Conservation (phyloP, 352 stramenopile genomes). For the Phytophthora pseudosyringae region DNA sequence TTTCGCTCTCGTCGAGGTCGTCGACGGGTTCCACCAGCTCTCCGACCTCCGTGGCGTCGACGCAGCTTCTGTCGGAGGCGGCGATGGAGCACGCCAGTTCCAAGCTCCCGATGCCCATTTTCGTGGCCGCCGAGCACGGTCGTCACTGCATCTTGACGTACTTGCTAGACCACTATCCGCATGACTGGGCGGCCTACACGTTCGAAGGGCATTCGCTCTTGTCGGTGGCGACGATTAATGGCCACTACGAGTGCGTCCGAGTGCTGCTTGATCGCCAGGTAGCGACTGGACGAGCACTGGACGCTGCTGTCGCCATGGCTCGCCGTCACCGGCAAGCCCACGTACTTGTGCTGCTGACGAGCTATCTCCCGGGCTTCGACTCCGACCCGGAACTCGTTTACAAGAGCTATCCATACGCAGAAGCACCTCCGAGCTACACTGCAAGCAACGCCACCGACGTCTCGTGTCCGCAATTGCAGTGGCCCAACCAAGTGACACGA, state of each 20-base stretch:
- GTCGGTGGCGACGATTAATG: conserved; percentile 64
- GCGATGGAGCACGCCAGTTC: conserved; percentile 31
- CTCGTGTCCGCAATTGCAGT: conserved; percentile 11
- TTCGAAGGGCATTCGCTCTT: conserved; percentile 74
- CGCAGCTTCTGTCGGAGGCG: conserved; percentile 23
- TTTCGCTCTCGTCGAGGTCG: conserved; percentile 34
- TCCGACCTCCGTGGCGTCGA: conserved; percentile 19
- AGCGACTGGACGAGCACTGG: conserved; percentile 34
- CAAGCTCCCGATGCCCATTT: conserved; percentile 62
- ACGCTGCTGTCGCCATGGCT: conserved; percentile 61
- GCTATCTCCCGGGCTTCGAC: conserved; percentile 59
- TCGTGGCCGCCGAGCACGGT: conserved; percentile 64
- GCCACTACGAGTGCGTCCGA: conserved; percentile 77
- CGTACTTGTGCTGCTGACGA: conserved; percentile 75
- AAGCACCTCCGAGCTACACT: conserved; percentile 5
- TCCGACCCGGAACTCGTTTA: conserved; percentile 34
- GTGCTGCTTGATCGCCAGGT: conserved; percentile 49
- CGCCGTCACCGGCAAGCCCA: conserved; percentile 65
- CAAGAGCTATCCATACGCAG: conserved; percentile 11
- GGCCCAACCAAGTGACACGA: conserved; percentile 12
- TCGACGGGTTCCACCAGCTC: conserved; percentile 20
- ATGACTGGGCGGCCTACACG: conserved; percentile 47
- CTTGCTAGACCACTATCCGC: conserved; percentile 42
- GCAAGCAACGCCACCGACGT: conserved; percentile 3
- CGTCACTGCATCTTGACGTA: conserved; percentile 59